Evolutionary conservation across 192 early-diverging fungal species (phyloP), one percentile per base, ranked within the genome.

Genomic region (Backusella mclennaniae): DNA sequence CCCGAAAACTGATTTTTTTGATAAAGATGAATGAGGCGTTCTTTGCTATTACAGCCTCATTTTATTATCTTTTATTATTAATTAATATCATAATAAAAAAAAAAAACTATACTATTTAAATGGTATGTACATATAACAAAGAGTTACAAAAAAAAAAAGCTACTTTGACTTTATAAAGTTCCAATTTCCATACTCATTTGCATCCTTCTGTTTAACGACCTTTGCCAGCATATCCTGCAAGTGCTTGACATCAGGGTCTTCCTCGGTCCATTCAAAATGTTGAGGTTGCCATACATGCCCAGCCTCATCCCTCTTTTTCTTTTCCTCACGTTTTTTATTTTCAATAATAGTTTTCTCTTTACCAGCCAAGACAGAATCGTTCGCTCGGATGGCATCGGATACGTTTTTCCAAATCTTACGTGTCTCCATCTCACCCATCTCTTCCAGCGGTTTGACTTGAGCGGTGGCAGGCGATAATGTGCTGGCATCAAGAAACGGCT

Each of bases 331-430:
- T 83, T 92, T 90, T 29, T 82, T 77, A 35, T 89, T 87, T 76
- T 91, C 91, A 36, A 92, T 91, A 44, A 78, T 84, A 4, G 85
- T 81, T 81, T 93, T 93, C 73, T 91, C 86, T 46, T 77, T 79
- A 7, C 90, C 87, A 1, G 92, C 92, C 4, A 83, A 79, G 9
- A 86, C 80, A 66, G 89, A 90, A 82, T 92, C 89, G 44, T 88
- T 89, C 35, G 78, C 75, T 56, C 80, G 80, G 33, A 93, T 87
- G 1, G 91, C 90, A 33, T 92, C 83, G 0, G 91, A 84, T 31
- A 93, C 90, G 56, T 83, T 79, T 49, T 88, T 78, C 91, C 92
- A 93, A 29, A 93, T 85, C 31, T 80, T 82, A 63, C 88, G 89
- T 38, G 89, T 89, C 73, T 92, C 92, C 39, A 92, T 73, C 35